phyloP scores from a whole-genome alignment of 2,329 filamentous ascomycete species.

The Teratosphaeria gauchensis region DNA sequence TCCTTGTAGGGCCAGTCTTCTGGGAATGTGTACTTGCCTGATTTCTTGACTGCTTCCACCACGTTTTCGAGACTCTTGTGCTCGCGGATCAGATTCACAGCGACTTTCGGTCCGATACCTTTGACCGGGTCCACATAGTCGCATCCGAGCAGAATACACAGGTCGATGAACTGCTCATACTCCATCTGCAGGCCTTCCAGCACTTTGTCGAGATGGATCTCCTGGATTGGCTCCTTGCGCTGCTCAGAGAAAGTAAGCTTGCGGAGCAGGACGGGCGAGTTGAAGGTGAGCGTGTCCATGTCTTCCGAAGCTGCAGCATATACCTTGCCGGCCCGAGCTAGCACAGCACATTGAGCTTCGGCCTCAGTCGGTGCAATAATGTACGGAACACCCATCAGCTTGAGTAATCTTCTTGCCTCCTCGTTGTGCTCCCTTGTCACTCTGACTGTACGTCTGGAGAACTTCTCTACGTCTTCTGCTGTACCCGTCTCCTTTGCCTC shows the following conservation, averaged over 20 bases:
- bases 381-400: constrained; percentile 92
- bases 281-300: constrained; percentile 97
- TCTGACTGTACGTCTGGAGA: constrained; percentile 81
- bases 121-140: constrained; percentile 96
- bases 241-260: constrained; percentile 97
- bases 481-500: constrained; percentile 97
- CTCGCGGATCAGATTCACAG: constrained; percentile 87
- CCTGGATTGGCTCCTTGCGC: constrained; percentile 93
- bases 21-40: constrained; percentile 74
- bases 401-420: constrained; percentile 83
- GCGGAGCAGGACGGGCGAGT: constrained; percentile 78
- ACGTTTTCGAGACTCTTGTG: constrained; percentile 81
- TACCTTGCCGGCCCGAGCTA: constrained; percentile 86
- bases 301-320: constrained; percentile 95
- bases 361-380: constrained; percentile 94
- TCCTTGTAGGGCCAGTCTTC: constrained; percentile 97
- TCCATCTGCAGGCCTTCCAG: constrained; percentile 85
- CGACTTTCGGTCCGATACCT: constrained; percentile 84
- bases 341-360: constrained; percentile 86
- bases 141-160: constrained; percentile 94
- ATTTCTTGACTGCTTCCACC: constrained; percentile 65
- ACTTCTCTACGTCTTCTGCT: constrained; percentile 96
- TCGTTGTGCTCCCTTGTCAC: constrained; percentile 96
- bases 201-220: constrained; percentile 81
- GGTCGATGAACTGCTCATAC: constrained; percentile 81